Percentiles rank a stretch among this genome's conserved stretches.
Evolutionary conservation across 805 yeast genomes (phyloP).

Genomic region (Geotrichum ghanense): DNA sequence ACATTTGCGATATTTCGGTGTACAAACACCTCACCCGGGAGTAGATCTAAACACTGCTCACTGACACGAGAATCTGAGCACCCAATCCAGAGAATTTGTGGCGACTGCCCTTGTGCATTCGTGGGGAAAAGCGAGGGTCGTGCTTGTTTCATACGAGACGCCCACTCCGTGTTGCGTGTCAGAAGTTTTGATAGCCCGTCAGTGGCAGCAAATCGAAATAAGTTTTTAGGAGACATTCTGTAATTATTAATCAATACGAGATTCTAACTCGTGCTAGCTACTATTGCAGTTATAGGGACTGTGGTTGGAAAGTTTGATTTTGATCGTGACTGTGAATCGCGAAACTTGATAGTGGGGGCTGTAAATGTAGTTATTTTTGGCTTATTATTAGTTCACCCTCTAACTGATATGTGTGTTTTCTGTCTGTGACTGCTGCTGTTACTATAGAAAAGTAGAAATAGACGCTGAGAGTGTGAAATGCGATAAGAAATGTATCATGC

Average conservation of each 20-base stretch:
- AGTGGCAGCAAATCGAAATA: constrained; percentile 25
- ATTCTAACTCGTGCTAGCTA: too few species aligned
- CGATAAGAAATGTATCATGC: too few species aligned
- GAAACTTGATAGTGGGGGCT: too few species aligned
- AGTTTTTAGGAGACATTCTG: constrained; percentile 8
- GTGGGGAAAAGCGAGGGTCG: constrained; percentile 48
- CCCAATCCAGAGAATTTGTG: constrained; percentile 89
- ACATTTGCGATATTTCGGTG: constrained; percentile 84
- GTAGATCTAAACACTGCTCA: constrained; percentile 62
- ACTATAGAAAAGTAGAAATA: too few species aligned
- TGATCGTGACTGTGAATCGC: too few species aligned
- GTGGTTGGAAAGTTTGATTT: too few species aligned
- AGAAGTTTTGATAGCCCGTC: constrained; percentile 28
- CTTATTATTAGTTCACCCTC: too few species aligned
- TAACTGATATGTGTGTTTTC: too few species aligned
- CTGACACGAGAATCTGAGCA: constrained; percentile 89
- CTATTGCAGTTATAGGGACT: too few species aligned
- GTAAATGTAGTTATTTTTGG: too few species aligned
- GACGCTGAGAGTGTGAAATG: too few species aligned
- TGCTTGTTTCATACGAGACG: constrained; percentile 31
- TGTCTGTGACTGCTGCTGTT: too few species aligned
- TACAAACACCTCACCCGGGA: constrained; percentile 86
- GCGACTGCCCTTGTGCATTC: constrained; percentile 78
- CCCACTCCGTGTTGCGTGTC: constrained; percentile 34
- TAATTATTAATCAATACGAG: not conserved